Conservation (phyloP, 2,329 filamentous ascomycete genomes). For the Paraphaeosphaeria minitans region DNA sequence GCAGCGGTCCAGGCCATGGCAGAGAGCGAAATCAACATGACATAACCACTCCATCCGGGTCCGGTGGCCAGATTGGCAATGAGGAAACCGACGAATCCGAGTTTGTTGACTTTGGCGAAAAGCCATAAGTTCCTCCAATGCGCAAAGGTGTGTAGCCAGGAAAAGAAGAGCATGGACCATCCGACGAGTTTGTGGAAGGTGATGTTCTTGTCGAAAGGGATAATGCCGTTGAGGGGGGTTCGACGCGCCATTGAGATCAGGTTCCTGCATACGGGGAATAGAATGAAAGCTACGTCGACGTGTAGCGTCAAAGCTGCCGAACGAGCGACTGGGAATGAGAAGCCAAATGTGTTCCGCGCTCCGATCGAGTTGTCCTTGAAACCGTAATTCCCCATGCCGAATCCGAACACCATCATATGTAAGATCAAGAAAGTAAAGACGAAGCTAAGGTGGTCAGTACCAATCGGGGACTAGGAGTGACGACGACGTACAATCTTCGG, state of each 20-base stretch:
- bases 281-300: constrained; percentile 78
- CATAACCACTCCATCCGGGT: constrained; percentile 83
- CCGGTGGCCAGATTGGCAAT: constrained; percentile 78
- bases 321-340: constrained; percentile 78
- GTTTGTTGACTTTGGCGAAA: constrained; percentile 73
- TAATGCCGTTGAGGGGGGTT: constrained; percentile 82
- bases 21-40: constrained; percentile 80
- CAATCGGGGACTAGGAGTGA: neutral
- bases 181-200: constrained; percentile 84
- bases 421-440: constrained; percentile 75
- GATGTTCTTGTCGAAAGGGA: constrained; percentile 89
- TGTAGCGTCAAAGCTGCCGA: constrained; percentile 78
- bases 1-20: constrained; percentile 78
- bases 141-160: constrained; percentile 82
- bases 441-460: constrained; percentile 61
- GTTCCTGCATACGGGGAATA: constrained; percentile 83
- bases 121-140: constrained; percentile 88
- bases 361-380: constrained; percentile 73
- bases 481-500: constrained; percentile 69
- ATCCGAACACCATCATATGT: constrained; percentile 77
- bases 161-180: constrained; percentile 88
- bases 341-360: constrained; percentile 71
- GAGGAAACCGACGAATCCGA: constrained; percentile 79
- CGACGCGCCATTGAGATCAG: constrained; percentile 80
- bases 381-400: constrained; percentile 79